Conservation (phyloP, 495 filamentous ascomycete genomes). For the Neurospora intermedia region DNA sequence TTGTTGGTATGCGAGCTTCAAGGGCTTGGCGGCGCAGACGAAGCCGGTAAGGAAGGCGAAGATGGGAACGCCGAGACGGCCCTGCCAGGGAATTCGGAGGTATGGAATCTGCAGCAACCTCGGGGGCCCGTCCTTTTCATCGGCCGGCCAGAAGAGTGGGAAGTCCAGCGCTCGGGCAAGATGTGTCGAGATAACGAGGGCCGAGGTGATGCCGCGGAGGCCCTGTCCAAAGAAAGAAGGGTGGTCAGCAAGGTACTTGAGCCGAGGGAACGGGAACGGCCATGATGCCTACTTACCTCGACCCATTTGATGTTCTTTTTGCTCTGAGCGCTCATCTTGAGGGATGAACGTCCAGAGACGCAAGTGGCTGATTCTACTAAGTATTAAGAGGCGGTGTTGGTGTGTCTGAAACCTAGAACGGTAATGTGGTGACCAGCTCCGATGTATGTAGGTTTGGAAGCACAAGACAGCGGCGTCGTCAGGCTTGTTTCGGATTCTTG, state of each 20-base stretch:
- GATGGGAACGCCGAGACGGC: slow-evolving; percentile 52
- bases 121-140: slow-evolving; percentile 32
- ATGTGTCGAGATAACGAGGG: slow-evolving; percentile 53
- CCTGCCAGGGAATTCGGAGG: slow-evolving; percentile 53
- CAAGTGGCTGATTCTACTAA: neutral
- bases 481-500: neutral
- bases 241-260: neutral
- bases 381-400: neutral
- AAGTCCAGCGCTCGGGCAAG: slow-evolving; percentile 49
- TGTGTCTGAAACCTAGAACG: neutral
- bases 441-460: neutral
- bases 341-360: neutral
- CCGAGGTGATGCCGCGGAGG: slow-evolving; percentile 53
- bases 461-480: neutral
- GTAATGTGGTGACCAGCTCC: neutral
- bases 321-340: slow-evolving; percentile 14
- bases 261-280: neutral
- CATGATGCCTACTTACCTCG: slow-evolving; percentile 14
- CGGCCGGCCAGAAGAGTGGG: slow-evolving; percentile 44
- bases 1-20: slow-evolving; percentile 46
- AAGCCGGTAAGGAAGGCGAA: slow-evolving; percentile 60
- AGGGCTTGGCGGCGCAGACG: slow-evolving; percentile 54
- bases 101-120: slow-evolving; percentile 48
- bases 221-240: slow-evolving; percentile 31
- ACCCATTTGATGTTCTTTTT: slow-evolving; percentile 29